Percentiles rank a stretch among this genome's conserved stretches.
Evolutionary conservation across 1,284 basidiomycete genomes (phyloP).

Genomic region (Ceratorhiza oryzae-sativae): DNA sequence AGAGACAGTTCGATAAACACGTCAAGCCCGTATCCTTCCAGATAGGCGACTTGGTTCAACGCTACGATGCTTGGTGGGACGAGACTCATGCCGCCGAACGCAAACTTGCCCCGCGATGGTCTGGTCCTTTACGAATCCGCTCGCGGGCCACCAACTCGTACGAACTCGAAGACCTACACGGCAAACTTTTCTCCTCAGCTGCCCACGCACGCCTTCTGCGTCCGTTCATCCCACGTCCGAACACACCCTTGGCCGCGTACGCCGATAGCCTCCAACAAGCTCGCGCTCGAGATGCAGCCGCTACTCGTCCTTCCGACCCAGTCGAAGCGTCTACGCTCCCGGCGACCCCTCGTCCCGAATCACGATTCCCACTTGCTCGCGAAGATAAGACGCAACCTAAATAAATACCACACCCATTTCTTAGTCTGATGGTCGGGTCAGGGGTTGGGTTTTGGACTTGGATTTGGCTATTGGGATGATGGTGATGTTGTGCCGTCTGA

Average conservation of each 20-base stretch:
- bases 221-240: conserved; percentile 16
- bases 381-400: background rate
- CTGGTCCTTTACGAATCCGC: conserved; percentile 30
- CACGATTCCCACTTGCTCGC: background rate
- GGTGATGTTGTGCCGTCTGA: background rate
- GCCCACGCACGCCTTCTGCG: conserved; percentile 9
- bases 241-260: background rate
- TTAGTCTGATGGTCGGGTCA: background rate
- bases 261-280: background rate
- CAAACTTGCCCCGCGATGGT: conserved; percentile 41
- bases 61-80: conserved; percentile 39
- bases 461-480: background rate
- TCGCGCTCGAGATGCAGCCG: background rate
- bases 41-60: conserved; percentile 40
- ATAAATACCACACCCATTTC: background rate
- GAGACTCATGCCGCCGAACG: conserved; percentile 16
- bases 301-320: background rate
- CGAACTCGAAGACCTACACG: conserved; percentile 25
- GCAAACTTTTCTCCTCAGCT: background rate
- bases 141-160: conserved; percentile 27
- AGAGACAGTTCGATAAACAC: conserved; percentile 34
- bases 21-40: conserved; percentile 12
- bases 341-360: background rate
- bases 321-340: background rate
- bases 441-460: background rate